Base-by-base conservation (phyloP, 148 eudicot species). In the Amaranthus palmeri region DNA sequence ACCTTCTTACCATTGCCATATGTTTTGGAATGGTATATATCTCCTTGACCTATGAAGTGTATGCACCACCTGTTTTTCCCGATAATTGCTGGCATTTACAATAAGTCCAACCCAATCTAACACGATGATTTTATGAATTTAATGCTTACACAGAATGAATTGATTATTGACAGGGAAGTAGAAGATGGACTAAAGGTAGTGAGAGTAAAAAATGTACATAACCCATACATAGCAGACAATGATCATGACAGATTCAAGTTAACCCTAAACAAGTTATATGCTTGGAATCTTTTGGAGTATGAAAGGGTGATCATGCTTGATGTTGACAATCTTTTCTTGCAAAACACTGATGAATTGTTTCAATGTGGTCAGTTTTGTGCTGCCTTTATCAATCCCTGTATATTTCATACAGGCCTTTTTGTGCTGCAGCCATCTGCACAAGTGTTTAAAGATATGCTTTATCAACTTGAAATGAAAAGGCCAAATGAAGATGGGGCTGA, bases 331-430 rank as follows among this genome's bases (percentile, higher is more conserved):
- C 90, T 96, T 41, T 96, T 96, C 81, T 81, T 92, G 13, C 88
- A 72, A 43, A 92, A 88, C 1, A 77, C 97, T 2, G 99, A 96
- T 7, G 99, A 96, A 77, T 68, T 92, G 70, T 96, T 96, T 83
- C 99, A 90, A 55, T 92, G 99, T 72, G 99, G 99, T 25, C 85
- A 90, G 56, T 96, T 96, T 25, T 96, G 99, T 80, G 99, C 97
- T 0, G 96, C 81, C 68, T 96, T 96, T 78, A 96, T 96, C 84
- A 96, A 96, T 69, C 99, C 99, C 14, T 96, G 97, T 82, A 92
- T 96, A 72, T 96, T 96, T 78, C 99, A 96, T 76, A 96, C 99
- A 10, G 97, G 99, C 44, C 93, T 92, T 73, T 96, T 96, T 56
- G 99, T 96, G 50, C 76, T 93, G 36, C 87, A 96, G 96, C 99